phyloP scores from a whole-genome alignment of 768 basidiomycete genomes.

The Amanita rubescens region DNA sequence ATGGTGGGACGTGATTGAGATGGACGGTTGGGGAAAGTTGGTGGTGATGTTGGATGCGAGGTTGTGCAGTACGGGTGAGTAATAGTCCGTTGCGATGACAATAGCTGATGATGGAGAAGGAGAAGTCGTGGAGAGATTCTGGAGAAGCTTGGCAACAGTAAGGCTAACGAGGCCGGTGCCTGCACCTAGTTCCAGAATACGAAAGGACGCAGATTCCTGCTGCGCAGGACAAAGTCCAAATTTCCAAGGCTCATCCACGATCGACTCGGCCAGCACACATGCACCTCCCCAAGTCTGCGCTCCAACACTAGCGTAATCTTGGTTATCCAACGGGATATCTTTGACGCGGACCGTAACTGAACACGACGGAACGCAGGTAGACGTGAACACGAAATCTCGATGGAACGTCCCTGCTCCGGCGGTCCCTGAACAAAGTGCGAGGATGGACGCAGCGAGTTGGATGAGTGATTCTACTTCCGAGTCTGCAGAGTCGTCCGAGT shows the following conservation, averaged over 20 bases:
- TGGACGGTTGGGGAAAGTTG: slow-evolving; percentile 38
- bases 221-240: slow-evolving; percentile 34
- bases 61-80: slow-evolving; percentile 66
- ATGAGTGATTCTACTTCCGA: slow-evolving; percentile 36
- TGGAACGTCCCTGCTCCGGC: slow-evolving; percentile 52
- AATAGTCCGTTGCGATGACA: slow-evolving; percentile 72
- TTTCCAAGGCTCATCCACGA: slow-evolving; percentile 45
- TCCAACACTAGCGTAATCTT: slow-evolving; percentile 67
- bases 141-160: slow-evolving; percentile 39
- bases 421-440: slow-evolving; percentile 57
- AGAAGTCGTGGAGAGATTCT: slow-evolving; percentile 7
- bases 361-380: slow-evolving; percentile 6
- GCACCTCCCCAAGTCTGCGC: slow-evolving; percentile 89
- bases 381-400: slow-evolving; percentile 43
- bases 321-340: slow-evolving; percentile 63
- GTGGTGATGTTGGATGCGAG: slow-evolving; percentile 49
- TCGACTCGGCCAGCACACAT: slow-evolving; percentile 70
- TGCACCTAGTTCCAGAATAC: slow-evolving; percentile 74
- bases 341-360: slow-evolving; percentile 39
- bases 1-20: slow-evolving; percentile 15
- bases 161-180: slow-evolving; percentile 81
- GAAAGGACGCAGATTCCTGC: slow-evolving; percentile 15
- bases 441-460: slow-evolving; percentile 48
- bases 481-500: neutral
- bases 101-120: slow-evolving; percentile 12